Evolutionary conservation across 2,329 filamentous ascomycete species (phyloP).

Genomic region (Colletotrichum horii): DNA sequence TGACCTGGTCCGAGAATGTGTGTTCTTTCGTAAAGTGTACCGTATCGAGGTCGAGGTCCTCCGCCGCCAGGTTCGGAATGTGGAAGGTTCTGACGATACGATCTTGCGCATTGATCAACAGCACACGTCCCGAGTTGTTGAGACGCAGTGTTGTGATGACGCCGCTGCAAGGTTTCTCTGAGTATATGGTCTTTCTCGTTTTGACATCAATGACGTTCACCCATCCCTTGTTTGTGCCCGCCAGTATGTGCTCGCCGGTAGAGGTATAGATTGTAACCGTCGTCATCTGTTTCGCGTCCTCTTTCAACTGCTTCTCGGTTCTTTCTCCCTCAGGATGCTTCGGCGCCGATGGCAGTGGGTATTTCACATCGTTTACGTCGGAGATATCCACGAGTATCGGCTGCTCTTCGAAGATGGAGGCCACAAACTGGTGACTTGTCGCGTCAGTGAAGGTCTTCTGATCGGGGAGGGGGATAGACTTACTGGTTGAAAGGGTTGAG

Average conservation of each 20-base stretch:
- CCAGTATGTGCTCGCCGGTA: slow-evolving; percentile 85
- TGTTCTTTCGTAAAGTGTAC: slow-evolving; percentile 93
- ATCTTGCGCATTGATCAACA: slow-evolving; percentile 93
- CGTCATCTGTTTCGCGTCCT: slow-evolving; percentile 94
- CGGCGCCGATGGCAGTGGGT: slow-evolving; percentile 80
- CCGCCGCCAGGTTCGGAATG: slow-evolving; percentile 75
- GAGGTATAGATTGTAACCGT: slow-evolving; percentile 90
- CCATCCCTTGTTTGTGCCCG: slow-evolving; percentile 94
- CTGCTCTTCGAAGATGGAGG: slow-evolving; percentile 91
- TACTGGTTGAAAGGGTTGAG: slow-evolving; percentile 91
- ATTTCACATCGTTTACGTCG: slow-evolving; percentile 72
- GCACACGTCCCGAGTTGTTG: slow-evolving; percentile 81
- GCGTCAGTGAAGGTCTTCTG: not conserved
- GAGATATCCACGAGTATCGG: slow-evolving; percentile 86
- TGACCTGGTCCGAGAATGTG: slow-evolving; percentile 98
- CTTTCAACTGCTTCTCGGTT: slow-evolving; percentile 84
- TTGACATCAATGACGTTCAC: slow-evolving; percentile 91
- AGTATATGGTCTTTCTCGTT: slow-evolving; percentile 84
- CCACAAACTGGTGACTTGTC: slow-evolving; percentile 75
- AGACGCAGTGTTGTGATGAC: slow-evolving; percentile 88
- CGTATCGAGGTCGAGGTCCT: slow-evolving; percentile 79
- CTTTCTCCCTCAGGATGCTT: slow-evolving; percentile 76
- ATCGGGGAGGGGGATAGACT: slow-evolving; percentile 27
- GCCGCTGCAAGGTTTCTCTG: slow-evolving; percentile 84
- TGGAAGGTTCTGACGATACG: slow-evolving; percentile 93